Base-by-base conservation (phyloP, 768 basidiomycete species). In the Cystofilobasidium capitatum region DNA sequence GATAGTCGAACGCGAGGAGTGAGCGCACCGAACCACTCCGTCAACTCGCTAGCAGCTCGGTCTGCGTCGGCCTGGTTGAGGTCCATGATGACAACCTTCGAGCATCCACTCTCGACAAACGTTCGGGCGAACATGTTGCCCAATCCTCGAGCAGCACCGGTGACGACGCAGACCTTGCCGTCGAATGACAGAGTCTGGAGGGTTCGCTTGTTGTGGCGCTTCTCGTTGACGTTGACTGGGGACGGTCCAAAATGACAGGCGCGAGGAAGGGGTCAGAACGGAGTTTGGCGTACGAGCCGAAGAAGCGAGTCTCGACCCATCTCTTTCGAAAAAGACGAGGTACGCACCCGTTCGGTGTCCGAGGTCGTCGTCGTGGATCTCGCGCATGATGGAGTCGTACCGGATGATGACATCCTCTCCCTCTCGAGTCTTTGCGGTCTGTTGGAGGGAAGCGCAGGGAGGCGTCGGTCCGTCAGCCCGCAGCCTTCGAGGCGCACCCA, bases 91-190 rank as follows among this genome's bases (percentile, higher is more conserved):
- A 85, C 91, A 35, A 97, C 76, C 62, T 81, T 81, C 33, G 85
- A 86, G 76, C 89, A 91, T 59, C 91, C 93, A 8, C 88, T 88
- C 78, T 88, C 85, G 71, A 92, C 73, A 77, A 97, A 92, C 16
- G 91, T 91, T 55, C 86, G 83, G 75, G 91, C 92, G 75, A 97
- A 91, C 76, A 91, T 87, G 71, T 88, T 82, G 9, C 94, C 94
- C 55, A 98, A 80, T 9, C 94, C 94, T 73, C 88, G 82, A 16
- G 92, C 94, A 63, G 86, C 94, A 55, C 94, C 94, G 44, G 94
- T 98, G 60, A 98, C 86, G 72, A 93, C 69, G 54, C 65, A 57
- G 59, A 60, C 40, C 49, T 54, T 91, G 74, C 82, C 82, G 75
- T 84, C 80, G 80, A 94, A 82, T 13, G 89, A 91, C 74, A 94